Evolutionary conservation across 179 eudicot genomes (phyloP).

Genomic region (Beta macrorhiza): DNA sequence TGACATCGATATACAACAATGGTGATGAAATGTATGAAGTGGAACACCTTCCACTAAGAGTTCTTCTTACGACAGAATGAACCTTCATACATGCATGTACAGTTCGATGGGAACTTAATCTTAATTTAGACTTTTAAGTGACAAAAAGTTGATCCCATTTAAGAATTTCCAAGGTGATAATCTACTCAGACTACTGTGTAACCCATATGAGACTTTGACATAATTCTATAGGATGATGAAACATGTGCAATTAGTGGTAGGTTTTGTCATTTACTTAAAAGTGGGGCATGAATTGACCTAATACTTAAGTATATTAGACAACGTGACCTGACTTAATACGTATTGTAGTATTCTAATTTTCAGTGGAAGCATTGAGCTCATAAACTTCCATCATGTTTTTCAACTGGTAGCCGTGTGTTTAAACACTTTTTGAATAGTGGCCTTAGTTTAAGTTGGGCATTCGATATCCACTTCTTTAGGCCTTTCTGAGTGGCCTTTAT

Average conservation of each 20-base stretch:
- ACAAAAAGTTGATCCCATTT: neutral
- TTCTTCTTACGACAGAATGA: neutral
- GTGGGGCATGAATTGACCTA: slow-evolving; percentile 16
- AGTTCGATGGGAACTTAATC: neutral
- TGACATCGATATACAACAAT: neutral
- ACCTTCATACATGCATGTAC: neutral
- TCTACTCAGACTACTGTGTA: neutral
- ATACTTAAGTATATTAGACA: neutral
- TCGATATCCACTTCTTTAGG: no score
- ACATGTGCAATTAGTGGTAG: slow-evolving; percentile 10
- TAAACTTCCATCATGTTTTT: slow-evolving; percentile 2
- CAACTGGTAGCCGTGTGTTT: slow-evolving; percentile 9
- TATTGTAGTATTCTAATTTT: neutral
- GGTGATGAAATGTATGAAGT: neutral
- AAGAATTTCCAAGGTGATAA: neutral
- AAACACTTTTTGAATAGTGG: slow-evolving; percentile 2
- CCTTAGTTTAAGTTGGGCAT: slow-evolving; percentile 5
- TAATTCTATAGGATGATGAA: neutral
- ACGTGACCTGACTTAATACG: neutral
- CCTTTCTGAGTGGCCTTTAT: no score
- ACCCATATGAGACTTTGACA: neutral
- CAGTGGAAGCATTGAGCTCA: slow-evolving; percentile 9
- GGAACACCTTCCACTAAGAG: neutral
- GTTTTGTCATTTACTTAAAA: slow-evolving; percentile 15
- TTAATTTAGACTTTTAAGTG: neutral